These are phyloP conservation scores for Corinectria fuckeliana DNA, from an alignment of 2,329 filamentous ascomycete genomes.

Conservation along the genomic window DNA sequence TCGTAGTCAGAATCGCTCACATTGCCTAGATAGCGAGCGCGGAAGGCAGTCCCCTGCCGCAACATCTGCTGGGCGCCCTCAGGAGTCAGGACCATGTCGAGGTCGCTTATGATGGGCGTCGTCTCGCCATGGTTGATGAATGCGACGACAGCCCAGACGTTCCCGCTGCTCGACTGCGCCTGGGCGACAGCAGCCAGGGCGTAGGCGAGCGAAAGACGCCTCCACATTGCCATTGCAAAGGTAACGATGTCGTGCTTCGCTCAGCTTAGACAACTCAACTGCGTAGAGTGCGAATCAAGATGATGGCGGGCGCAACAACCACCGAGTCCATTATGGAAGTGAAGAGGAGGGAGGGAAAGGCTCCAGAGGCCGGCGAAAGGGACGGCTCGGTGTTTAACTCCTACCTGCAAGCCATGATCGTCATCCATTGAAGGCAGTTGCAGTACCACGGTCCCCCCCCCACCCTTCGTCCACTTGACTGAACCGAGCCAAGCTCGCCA, in stretches of 20 bases:
- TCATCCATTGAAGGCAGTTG: conserved; percentile 24
- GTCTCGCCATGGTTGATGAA: conserved; percentile 62
- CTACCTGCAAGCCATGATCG: conserved; percentile 18
- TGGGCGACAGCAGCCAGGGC: conserved; percentile 32
- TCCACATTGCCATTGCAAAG: conserved; percentile 30
- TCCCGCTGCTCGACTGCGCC: conserved; percentile 43
- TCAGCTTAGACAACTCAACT: neutral
- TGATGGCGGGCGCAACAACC: neutral
- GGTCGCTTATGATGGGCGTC: conserved; percentile 48
- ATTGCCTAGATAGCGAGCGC: conserved; percentile 54
- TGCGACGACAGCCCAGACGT: conserved; percentile 57
- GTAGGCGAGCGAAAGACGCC: conserved; percentile 15
- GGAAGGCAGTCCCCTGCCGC: conserved; percentile 55
- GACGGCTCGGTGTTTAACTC: conserved; percentile 12
- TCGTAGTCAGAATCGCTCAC: conserved; percentile 35
- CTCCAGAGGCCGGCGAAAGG: neutral
- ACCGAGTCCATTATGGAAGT: neutral
- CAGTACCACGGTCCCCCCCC: neutral
- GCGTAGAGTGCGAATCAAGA: neutral
- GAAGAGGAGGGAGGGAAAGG: conserved; percentile 1
- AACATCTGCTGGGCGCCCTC: conserved; percentile 60
- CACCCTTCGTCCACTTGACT: conserved; percentile 1
- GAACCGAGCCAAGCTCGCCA: neutral
- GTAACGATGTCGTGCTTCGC: neutral
- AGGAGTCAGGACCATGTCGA: conserved; percentile 53